Evolutionary conservation across 495 filamentous ascomycete genomes (phyloP).

Genomic region (Podospora pseudopauciseta): DNA sequence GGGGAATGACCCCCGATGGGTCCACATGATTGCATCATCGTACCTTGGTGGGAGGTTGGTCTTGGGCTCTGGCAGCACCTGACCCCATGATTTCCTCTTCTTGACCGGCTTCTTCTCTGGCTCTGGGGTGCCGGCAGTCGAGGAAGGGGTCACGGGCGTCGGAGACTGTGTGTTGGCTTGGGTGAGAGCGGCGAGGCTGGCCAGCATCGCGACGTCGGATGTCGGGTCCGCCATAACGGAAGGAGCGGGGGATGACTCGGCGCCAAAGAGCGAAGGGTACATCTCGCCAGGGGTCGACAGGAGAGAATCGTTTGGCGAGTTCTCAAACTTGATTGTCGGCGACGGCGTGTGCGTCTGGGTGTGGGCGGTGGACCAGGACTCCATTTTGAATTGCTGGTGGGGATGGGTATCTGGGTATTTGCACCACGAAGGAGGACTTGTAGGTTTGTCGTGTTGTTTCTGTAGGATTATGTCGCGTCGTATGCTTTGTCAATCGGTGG

Average conservation of each 20-base stretch:
- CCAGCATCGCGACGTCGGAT: neutral
- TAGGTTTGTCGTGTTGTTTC: constrained; percentile 16
- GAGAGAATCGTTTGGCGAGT: constrained; percentile 50
- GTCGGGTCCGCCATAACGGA: constrained; percentile 29
- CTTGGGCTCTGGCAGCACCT: constrained; percentile 93
- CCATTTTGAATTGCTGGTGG: constrained; percentile 32
- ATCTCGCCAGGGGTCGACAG: constrained; percentile 50
- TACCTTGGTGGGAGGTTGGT: constrained; percentile 95
- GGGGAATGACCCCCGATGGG: neutral
- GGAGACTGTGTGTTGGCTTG: constrained; percentile 12
- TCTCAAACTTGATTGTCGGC: constrained; percentile 47
- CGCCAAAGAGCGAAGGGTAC: constrained; percentile 49
- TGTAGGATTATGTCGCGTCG: neutral
- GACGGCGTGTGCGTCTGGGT: constrained; percentile 36
- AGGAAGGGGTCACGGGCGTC: constrained; percentile 8
- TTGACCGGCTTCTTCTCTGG: constrained; percentile 76
- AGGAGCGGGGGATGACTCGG: constrained; percentile 37
- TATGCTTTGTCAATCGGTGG: constrained; percentile 4
- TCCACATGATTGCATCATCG: constrained; percentile 25
- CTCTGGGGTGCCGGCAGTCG: constrained; percentile 21
- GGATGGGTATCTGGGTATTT: constrained; percentile 34
- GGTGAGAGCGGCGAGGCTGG: constrained; percentile 20
- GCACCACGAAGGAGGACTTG: constrained; percentile 37
- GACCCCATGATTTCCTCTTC: constrained; percentile 99
- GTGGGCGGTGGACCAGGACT: constrained; percentile 32